These are phyloP conservation scores for Lagenidium sp. DNA, from an alignment of 352 stramenopile genomes.

Conservation along the genomic window DNA sequence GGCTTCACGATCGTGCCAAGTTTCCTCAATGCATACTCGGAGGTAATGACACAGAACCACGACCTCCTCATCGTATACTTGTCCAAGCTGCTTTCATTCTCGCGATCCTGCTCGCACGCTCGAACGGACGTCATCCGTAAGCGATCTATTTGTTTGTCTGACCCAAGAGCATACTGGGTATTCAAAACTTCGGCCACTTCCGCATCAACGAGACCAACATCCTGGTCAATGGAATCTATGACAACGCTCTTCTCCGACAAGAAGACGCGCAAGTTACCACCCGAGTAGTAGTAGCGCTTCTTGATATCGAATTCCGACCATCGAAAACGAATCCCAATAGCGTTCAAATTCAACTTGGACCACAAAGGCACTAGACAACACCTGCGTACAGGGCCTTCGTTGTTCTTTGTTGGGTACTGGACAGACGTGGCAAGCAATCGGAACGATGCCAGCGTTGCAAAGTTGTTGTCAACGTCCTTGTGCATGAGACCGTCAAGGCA, in stretches of 20 bases:
- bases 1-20: slow-evolving; percentile 12
- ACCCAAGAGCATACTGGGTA: too few species aligned
- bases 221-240: too few species aligned
- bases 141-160: too few species aligned
- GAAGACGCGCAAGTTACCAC: slow-evolving; percentile 15
- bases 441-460: slow-evolving; percentile 7
- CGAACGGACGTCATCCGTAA: too few species aligned
- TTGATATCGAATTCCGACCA: slow-evolving; percentile 12
- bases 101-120: too few species aligned
- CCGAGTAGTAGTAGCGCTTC: slow-evolving; percentile 16
- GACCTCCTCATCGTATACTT: too few species aligned
- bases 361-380: slow-evolving; percentile 20
- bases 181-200: too few species aligned
- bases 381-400: too few species aligned
- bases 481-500: slow-evolving; percentile 2
- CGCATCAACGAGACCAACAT: too few species aligned
- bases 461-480: slow-evolving; percentile 4
- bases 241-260: too few species aligned
- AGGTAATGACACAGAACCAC: slow-evolving; percentile 14
- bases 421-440: slow-evolving; percentile 16
- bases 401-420: slow-evolving; percentile 13
- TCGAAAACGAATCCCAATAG: slow-evolving; percentile 10
- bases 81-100: too few species aligned
- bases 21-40: slow-evolving; percentile 14
- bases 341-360: slow-evolving; percentile 14